Percentiles rank a stretch among this genome's conserved stretches.
Evolutionary conservation across 2,329 filamentous ascomycete genomes (phyloP).

Genomic region (Pseudopithomyces maydicus): DNA sequence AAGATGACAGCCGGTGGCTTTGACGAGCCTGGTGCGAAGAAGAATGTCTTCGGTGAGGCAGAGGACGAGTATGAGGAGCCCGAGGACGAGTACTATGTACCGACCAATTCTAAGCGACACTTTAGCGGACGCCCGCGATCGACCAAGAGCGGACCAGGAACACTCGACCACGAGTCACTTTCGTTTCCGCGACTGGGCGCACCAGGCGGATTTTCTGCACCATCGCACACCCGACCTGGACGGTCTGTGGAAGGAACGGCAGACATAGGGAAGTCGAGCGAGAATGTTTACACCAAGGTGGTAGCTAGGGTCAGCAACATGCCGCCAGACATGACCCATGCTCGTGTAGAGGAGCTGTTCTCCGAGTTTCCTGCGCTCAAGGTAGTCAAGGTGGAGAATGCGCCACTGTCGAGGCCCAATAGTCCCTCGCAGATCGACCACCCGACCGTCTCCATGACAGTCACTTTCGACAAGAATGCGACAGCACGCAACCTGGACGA

Average conservation of each 20-base stretch:
- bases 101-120: conserved; percentile 35
- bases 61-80: conserved; percentile 26
- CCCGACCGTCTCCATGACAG: conserved; percentile 35
- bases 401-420: conserved; percentile 22
- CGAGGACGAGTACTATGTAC: conserved; percentile 32
- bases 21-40: conserved; percentile 34
- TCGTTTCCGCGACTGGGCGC: conserved; percentile 17
- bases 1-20: conserved; percentile 38
- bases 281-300: conserved; percentile 35
- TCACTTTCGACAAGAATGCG: conserved; percentile 39
- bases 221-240: conserved; percentile 23
- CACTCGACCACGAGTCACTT: conserved; percentile 22
- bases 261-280: conserved; percentile 21
- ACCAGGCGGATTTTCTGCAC: conserved; percentile 24
- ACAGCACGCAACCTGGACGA: conserved; percentile 33
- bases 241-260: conserved; percentile 15
- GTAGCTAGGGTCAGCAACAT: conserved; percentile 41
- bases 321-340: conserved; percentile 30
- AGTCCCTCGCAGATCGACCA: conserved; percentile 22
- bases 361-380: conserved; percentile 37
- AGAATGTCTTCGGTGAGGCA: conserved; percentile 28
- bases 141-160: conserved; percentile 41
- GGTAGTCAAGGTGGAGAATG: conserved; percentile 35
- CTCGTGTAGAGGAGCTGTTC: conserved; percentile 36
- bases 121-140: conserved; percentile 34